Evolutionary conservation across 805 yeast genomes (phyloP), one percentile per base, ranked within the genome.

Genomic region (Suhomyces sp.): DNA sequence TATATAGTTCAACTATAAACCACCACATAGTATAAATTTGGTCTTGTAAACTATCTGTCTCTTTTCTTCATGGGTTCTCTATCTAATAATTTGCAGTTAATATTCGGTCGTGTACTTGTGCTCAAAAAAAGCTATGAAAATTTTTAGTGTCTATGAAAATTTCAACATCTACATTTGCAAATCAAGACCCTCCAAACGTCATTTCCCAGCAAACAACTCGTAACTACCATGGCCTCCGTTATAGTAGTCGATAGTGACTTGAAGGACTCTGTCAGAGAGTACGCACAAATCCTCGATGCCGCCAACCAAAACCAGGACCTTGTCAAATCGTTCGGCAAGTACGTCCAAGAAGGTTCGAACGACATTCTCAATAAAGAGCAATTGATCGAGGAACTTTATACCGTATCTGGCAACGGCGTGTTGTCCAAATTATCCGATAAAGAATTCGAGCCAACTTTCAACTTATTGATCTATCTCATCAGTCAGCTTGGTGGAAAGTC

Each of bases 381-480:
- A 31, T 52, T 68, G 44, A 52, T 57, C 27, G 33, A 51, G 21
- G 47, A 43, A 22, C 48, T 68, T 32, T 48, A 56, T 39, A 51
- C 40, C 11, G 52, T 52, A n/a, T 51, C 69, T 18, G 46, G 49
- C 11, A 50, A 58, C 25, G 54, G 51, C n/a, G 47, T 38, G 14
- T 56, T 68, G 42, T 47, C 52, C 20, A 53, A 58, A 36, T 61
- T 68, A 46, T 51, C 60, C 31, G 72, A 68, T 52, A 65, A 58
- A 41, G 73, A 67, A 37, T 68, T 68, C 35, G 74, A 68, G 51
- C 66, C 72, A 16, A 54, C 71, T n/a, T 63, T 66, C 54, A 64
- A 68, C 46, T 58, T 68, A 47, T 50, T 64, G 39, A 49, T 60
- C 20, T 61, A 65, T 46, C 55, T 68, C 27, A 51, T 63, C 36